Base-by-base conservation (phyloP, 2,329 filamentous ascomycete species). In the Colletotrichum siamense region DNA sequence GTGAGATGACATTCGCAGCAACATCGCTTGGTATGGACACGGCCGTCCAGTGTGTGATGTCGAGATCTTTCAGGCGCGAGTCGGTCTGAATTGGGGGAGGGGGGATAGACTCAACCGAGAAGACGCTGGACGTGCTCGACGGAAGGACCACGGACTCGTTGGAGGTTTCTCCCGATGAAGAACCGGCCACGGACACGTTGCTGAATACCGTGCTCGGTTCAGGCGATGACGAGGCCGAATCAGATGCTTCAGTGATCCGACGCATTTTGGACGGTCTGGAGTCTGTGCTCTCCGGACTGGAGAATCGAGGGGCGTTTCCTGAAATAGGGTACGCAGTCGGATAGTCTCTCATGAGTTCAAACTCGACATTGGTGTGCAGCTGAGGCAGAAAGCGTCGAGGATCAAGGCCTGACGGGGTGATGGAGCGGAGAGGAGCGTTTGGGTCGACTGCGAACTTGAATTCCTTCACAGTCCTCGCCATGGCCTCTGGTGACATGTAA, bases 11-110 rank as follows among this genome's bases (percentile, higher is more conserved):
- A 10, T 79, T 79, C 7, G 82, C 82, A 52, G 83, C 82, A 16
- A 83, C 69, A 8, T 83, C 79, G 67, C 82, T 80, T 1, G 78
- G 69, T 5, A 86, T 79, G 22, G 77, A 66, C 6, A 85, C 80
- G 28, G 82, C 74, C 16, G 86, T 85, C 86, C 86, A 84, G 68
- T 81, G 79, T 13, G 71, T 49, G 34, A 86, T 83, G 4, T 82
- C 70, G 6, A 86, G 77, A 3, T 78, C 39, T 12, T 71, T 71
- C 7, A 86, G 73, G 13, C 81, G 81, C 24, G 80, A 59, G 65
- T 84, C 83, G 15, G 75, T 77, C 8, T 71, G 62, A 10, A 78
- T 34, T n/a, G 7, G 73, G 6, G 44, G 44, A 22, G 13, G 79
- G 71, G 4, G 79, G 68, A 52, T 79, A 77, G 55, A 81, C 63